phyloP scores from a whole-genome alignment of 169 alveolate genomes.

The Plasmodium berghei region DNA sequence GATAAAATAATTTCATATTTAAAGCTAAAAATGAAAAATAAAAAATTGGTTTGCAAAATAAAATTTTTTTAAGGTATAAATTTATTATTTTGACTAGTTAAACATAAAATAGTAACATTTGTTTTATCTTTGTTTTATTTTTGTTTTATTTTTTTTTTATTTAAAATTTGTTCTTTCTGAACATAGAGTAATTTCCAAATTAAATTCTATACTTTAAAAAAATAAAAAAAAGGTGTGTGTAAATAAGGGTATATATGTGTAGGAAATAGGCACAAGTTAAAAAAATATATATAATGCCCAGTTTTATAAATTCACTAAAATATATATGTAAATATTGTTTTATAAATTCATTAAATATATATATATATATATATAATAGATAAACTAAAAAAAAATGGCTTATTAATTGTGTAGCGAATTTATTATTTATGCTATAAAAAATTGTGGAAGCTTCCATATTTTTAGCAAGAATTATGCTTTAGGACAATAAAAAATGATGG shows the following conservation, averaged over 20 bases:
- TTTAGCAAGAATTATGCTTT: conserved; percentile 49
- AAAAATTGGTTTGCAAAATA: conserved; percentile 3
- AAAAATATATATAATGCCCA: conserved; percentile 28
- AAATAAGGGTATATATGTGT: conserved; percentile 19
- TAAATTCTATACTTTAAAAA: conserved; percentile 41
- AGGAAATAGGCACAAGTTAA: conserved; percentile 7
- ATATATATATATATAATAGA: neutral
- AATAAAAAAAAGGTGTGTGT: conserved; percentile 50
- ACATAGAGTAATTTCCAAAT: conserved; percentile 42
- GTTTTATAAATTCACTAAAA: conserved; percentile 17
- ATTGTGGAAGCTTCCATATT: conserved; percentile 56
- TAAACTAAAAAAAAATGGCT: conserved; percentile 13
- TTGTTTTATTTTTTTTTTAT: neutral
- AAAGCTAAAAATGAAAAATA: conserved; percentile 9
- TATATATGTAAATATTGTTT: neutral
- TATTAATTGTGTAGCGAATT: conserved; percentile 41
- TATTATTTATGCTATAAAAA: conserved; percentile 37
- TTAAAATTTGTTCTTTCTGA: conserved; percentile 14
- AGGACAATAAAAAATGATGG: conserved; percentile 31
- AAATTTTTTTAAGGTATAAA: neutral
- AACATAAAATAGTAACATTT: neutral
- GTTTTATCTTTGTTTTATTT: neutral
- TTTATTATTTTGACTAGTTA: neutral
- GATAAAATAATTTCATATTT: neutral
- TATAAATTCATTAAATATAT: conserved; percentile 16